Conservation (phyloP, 2,329 filamentous ascomycete species). For the Apiospora kogelbergensis region DNA sequence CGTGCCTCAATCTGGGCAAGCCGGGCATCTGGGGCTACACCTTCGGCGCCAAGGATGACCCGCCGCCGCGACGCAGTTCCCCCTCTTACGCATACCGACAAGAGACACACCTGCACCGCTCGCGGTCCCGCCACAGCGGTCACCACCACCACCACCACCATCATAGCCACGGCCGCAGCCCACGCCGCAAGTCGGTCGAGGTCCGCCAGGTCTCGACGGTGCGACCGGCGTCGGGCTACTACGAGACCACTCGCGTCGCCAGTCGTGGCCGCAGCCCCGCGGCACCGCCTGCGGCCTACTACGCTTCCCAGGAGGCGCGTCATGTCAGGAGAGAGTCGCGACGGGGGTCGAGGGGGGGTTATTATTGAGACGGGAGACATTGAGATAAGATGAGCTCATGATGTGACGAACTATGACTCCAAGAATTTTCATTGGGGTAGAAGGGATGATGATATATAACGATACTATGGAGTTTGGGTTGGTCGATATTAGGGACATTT, state of each 20-base stretch:
- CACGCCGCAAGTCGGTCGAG: background rate
- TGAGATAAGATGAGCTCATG: background rate
- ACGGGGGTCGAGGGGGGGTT: background rate
- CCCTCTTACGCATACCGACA: slow-evolving; percentile 18
- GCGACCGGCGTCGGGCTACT: background rate
- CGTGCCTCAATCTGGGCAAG: slow-evolving; percentile 40
- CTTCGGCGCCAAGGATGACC: slow-evolving; percentile 28
- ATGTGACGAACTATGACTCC: background rate
- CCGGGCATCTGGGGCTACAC: slow-evolving; percentile 25
- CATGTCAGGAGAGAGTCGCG: background rate
- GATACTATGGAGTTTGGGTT: background rate
- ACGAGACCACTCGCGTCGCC: background rate
- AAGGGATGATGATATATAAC: background rate
- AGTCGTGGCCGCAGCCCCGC: background rate
- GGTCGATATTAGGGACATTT: background rate
- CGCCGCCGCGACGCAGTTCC: slow-evolving; percentile 13
- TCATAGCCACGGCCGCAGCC: background rate
- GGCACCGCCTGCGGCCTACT: background rate
- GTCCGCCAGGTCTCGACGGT: background rate
- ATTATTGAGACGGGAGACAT: background rate
- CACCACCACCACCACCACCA: slow-evolving; percentile 2
- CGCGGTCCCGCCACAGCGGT: slow-evolving; percentile 17
- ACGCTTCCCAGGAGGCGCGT: background rate
- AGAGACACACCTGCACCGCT: slow-evolving; percentile 18
- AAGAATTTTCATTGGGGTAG: background rate